Evolutionary conservation across 2,329 filamentous ascomycete genomes (phyloP), one percentile per base, ranked within the genome.

Genomic region (Lachnellula subtilissima): DNA sequence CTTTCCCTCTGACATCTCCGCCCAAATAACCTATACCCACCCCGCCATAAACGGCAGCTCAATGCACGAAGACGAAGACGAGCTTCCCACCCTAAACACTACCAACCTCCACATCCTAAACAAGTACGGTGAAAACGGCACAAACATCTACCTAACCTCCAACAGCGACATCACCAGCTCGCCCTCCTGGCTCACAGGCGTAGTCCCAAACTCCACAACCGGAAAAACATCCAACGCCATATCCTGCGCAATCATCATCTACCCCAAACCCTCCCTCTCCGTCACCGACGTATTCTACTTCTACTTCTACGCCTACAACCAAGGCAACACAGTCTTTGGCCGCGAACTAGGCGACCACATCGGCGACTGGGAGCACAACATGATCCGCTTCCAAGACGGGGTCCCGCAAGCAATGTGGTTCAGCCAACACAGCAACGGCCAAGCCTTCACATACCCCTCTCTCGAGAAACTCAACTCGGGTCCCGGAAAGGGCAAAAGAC

Each of bases 301-400:
- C 67, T 70, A 71, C 55, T 71, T 71, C 55, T 71, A 71, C 51
- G 66, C 69, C 32, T 71, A 66, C 43, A 69, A 71, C 17, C 65
- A 62, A 53, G 69, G 68, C 23, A 70, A 69, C 46, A 68, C 54
- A 1, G 67, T 71, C 2, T 51, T 70, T 2, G 59, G 55, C 19
- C 59, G 63, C n/a, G 68, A 70, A 47, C 57, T 71, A 3, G 69
- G 68, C 2, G 64, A 71, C 66, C 85, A 88, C 66, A 79, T 88
- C 32, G 85, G 84, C 8, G 83, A 85, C 65, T 85, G 82, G 83
- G 84, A 87, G 65, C 83, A 87, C 67, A 84, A 80, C 53, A 85
- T 86, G 82, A 74, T 88, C 35, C 82, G 85, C 11, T 88, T 88
- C 69, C 51, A 73, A 15, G 74, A 84, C 53, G 80, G 80, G 9